phyloP scores from a whole-genome alignment of 345 rosid species.

The Populus nigra region DNA sequence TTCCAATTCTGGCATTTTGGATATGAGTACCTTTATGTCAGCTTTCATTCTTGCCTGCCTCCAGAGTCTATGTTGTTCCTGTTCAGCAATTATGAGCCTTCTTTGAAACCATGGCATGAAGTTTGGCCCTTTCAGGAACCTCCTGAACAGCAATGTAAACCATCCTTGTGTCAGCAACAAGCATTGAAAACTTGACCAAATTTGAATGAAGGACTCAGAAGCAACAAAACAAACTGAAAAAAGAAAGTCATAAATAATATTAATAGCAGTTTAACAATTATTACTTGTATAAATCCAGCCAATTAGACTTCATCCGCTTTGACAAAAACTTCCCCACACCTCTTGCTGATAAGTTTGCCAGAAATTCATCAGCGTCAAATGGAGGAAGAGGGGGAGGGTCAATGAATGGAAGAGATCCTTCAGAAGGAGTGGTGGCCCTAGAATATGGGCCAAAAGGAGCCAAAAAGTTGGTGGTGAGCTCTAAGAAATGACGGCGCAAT shows the following conservation, averaged over 20 bases:
- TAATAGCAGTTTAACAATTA: constrained; percentile 4
- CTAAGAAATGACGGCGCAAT: constrained; percentile 91
- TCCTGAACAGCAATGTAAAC: constrained; percentile 48
- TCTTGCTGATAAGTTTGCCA: constrained; percentile 71
- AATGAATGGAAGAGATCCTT: constrained; percentile 82
- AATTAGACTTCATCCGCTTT: constrained; percentile 92
- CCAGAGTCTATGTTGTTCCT: constrained; percentile 87
- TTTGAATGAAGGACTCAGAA: neutral
- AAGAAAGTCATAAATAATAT: constrained; percentile 10
- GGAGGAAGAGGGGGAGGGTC: constrained; percentile 83
- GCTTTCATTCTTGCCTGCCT: constrained; percentile 79
- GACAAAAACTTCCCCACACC: constrained; percentile 91
- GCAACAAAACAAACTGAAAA: neutral
- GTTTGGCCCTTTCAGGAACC: constrained; percentile 85
- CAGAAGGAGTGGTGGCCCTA: constrained; percentile 68
- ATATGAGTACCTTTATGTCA: constrained; percentile 58
- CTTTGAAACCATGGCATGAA: constrained; percentile 94
- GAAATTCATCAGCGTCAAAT: constrained; percentile 67
- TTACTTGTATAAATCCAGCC: constrained; percentile 95
- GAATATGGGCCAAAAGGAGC: constrained; percentile 97
- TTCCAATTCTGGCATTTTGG: constrained; percentile 81
- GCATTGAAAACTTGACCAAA: constrained; percentile 7
- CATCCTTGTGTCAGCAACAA: constrained; percentile 14
- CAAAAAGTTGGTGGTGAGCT: constrained; percentile 91
- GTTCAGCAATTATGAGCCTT: constrained; percentile 71